Evolutionary conservation across 2,329 filamentous ascomycete species (phyloP).

Genomic region (Aspergillus sclerotialis): DNA sequence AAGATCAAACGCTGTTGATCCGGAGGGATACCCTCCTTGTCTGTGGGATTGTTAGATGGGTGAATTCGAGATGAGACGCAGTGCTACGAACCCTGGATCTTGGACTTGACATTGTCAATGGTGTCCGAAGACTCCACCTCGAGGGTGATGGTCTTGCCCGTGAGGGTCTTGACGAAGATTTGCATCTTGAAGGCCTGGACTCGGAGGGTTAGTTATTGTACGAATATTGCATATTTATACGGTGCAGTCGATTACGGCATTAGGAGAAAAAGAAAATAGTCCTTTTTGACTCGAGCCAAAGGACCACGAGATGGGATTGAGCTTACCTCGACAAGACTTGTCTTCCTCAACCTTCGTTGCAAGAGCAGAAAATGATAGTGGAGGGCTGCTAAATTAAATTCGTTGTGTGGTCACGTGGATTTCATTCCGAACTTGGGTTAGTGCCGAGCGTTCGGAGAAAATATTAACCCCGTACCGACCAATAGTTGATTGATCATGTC

Average conservation of each 20-base stretch:
- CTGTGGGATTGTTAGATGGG: constrained; percentile 52
- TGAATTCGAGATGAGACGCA: too few species aligned
- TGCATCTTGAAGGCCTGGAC: constrained; percentile 43
- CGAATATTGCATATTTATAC: background rate
- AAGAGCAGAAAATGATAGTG: constrained; percentile 18
- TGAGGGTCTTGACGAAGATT: constrained; percentile 62
- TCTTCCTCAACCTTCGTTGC: constrained; percentile 53
- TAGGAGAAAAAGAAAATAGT: background rate
- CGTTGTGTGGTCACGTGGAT: constrained; percentile 34
- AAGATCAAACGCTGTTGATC: constrained; percentile 99
- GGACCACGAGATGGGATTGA: constrained; percentile 5
- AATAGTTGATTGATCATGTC: too few species aligned
- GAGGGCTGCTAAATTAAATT: constrained; percentile 26
- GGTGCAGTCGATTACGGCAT: background rate
- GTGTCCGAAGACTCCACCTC: constrained; percentile 99
- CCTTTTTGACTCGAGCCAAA: background rate
- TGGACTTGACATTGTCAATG: constrained; percentile 99
- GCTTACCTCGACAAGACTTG: constrained; percentile 53
- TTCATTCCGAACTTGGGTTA: constrained; percentile 4
- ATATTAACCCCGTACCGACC: constrained; percentile 2
- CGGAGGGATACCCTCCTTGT: constrained; percentile 99
- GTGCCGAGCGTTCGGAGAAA: constrained; percentile 7
- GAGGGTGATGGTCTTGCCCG: constrained; percentile 99
- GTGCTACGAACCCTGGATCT: constrained; percentile 60
- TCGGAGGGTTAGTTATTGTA: constrained; percentile 11